Base-by-base conservation (phyloP, 2,329 filamentous ascomycete genomes). In the Fusarium chaquense region DNA sequence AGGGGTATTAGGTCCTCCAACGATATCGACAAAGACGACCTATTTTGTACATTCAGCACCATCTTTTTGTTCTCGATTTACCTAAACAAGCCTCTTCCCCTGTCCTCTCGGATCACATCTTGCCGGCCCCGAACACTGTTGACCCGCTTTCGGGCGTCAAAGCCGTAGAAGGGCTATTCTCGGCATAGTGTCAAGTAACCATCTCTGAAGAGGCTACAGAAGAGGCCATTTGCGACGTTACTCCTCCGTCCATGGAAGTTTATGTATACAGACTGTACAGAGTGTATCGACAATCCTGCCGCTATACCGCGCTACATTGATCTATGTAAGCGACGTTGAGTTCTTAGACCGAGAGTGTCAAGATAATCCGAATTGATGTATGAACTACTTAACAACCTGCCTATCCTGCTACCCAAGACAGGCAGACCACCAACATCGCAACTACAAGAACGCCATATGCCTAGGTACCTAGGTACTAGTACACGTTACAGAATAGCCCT, bases 101-200 rank as follows among this genome's bases (percentile, higher is more conserved):
- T 44, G 32, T 12, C 32, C 24, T 52, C 18, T 41, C 58, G 59
- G 67, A 38, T 54, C 41, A 13, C 11, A 26, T 55, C 38, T 35
- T 53, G 38, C 59, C 53, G 67, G 53, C 36, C 58, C 59, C 63
- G 44, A 38, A 40, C 10, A 24, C 11, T 35, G 28, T 44, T 63
- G 67, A 56, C 53, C 71, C 62, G 47, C 62, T 61, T 47, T 74
- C 67, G 67, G 67, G 45, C 65, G 59, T 54, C 51, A 45, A 69
- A 60, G 55, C 54, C 44, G 47, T 62, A 49, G 50, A 38, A 58
- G 49, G 50, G 53, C 26, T 66, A 57, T 38, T 40, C 56, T 67
- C 71, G 67, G 71, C 58, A 51, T 41, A 52, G 36, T 28, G 35
- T 40, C 24, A 30, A 40, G 9, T 51, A 18, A 51, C 20, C 47